Evolutionary conservation across 768 basidiomycete genomes (phyloP), one percentile per base, ranked within the genome.

Genomic region (Heimioporus sp.): DNA sequence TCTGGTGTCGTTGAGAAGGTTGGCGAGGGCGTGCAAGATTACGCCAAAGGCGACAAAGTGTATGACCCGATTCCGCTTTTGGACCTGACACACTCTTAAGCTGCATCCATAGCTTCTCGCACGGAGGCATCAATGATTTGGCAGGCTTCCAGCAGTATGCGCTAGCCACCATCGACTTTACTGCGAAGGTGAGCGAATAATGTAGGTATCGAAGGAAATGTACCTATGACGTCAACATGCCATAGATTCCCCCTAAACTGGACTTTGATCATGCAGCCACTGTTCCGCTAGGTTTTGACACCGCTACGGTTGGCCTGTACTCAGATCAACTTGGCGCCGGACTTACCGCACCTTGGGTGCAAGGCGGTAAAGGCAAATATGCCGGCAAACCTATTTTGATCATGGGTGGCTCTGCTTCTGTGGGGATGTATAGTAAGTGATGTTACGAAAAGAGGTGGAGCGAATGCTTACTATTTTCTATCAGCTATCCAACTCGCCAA

Each of bases 281-380:
- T 0, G 60, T 83, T 35, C 81, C 82, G 10, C 59, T 78, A 6
- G 75, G 63, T 1, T 62, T 81, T 13, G 72, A 74, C n/a, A 76
- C 77, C 1, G 77, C 80, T 4, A 69, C 73, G 16, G 60, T 74
- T 15, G 82, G 79, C 3, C 54, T 83, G 16, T 83, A 79, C 58
- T 68, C 55, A 41, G 35, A 56, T 42, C 36, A 67, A 64, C 58
- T 72, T 20, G 78, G 78, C 8, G 62, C 72, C 1, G 73, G 68
- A 13, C 63, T 81, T 11, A 60, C 59, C 10, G 64, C 74, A 2
- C 74, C 78, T 5, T 67, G 75, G 59, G 62, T 51, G 3, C 44
- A 64, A 6, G 63, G 57, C 0, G 70, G 69, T 19, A 54, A 54
- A 36, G 73, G 65, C 1, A 74, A 69, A 40, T 79, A 78, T 51